phyloP scores from a whole-genome alignment of 1,139 yeast genomes.

The Yamadazyma buinensis region DNA sequence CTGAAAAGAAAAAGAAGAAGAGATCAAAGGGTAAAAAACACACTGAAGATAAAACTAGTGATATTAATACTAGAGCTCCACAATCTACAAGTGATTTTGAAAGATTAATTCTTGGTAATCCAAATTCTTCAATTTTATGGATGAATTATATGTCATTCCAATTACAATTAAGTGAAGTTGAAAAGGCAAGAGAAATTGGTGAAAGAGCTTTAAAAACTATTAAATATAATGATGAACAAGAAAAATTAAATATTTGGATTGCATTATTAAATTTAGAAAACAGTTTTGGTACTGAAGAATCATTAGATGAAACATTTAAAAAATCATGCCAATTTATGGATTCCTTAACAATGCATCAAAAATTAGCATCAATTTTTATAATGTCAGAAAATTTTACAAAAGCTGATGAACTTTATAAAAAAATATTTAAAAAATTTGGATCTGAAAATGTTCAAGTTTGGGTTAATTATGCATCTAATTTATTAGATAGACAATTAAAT shows the following conservation, averaged over 20 bases:
- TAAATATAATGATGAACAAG: conserved; percentile 87
- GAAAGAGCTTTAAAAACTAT: conserved; percentile 90
- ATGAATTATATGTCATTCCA: conserved; percentile 99
- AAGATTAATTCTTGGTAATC: conserved; percentile 84
- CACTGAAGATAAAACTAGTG: conserved; percentile 81
- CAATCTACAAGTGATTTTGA: conserved; percentile 91
- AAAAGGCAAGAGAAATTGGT: conserved; percentile 90
- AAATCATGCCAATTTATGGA: conserved; percentile 92
- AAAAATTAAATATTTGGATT: conserved; percentile 92
- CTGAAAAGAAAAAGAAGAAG: conserved; percentile 43
- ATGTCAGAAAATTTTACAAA: conserved; percentile 67
- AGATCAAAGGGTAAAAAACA: conserved; percentile 41
- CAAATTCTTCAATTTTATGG: conserved; percentile 93
- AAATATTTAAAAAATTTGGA: conserved; percentile 79
- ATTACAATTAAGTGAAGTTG: conserved; percentile 87
- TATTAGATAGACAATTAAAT: conserved; percentile 54
- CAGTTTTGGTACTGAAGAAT: conserved; percentile 83
- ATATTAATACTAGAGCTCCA: conserved; percentile 79
- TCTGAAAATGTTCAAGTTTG: conserved; percentile 59
- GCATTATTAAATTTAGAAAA: conserved; percentile 92
- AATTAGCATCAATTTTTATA: conserved; percentile 69
- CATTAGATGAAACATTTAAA: conserved; percentile 75
- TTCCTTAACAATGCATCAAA: conserved; percentile 72
- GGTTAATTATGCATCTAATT: conserved; percentile 74
- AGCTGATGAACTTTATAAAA: conserved; percentile 66